These are phyloP conservation scores for Senna tora DNA, from an alignment of 306 rosid genomes.

Conservation along the genomic window DNA sequence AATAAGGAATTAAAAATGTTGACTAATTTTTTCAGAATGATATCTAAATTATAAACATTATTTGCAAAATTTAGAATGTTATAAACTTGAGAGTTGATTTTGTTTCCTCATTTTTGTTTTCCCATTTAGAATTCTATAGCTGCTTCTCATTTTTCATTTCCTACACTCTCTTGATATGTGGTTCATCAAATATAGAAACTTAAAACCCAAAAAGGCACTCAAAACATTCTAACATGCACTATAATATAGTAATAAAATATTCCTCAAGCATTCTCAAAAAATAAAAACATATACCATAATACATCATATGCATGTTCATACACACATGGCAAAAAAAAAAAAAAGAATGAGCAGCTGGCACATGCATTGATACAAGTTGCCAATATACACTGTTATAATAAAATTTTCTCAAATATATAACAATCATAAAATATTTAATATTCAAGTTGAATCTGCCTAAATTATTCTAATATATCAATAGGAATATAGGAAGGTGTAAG, in stretches of 20 bases:
- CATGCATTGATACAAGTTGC: neutral
- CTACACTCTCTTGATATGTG: neutral
- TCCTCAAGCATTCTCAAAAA: neutral
- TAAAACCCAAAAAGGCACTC: neutral
- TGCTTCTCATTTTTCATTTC: too few species aligned
- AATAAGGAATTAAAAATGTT: too few species aligned
- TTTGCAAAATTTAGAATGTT: too few species aligned
- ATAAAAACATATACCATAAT: neutral
- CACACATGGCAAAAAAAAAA: neutral
- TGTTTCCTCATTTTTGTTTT: too few species aligned
- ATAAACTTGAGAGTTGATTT: too few species aligned
- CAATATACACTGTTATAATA: neutral
- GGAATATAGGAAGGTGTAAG: neutral
- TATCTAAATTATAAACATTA: too few species aligned
- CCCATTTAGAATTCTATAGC: too few species aligned
- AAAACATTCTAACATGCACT: neutral
- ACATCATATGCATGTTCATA: conserved; percentile 4
- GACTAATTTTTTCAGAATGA: too few species aligned
- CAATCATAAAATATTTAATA: neutral
- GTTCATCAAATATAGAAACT: neutral
- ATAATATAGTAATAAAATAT: neutral
- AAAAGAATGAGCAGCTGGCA: neutral
- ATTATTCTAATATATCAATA: neutral
- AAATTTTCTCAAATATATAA: neutral
- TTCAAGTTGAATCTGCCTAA: neutral